Conservation (phyloP, 2,329 filamentous ascomycete species). For the Fusarium sp. region DNA sequence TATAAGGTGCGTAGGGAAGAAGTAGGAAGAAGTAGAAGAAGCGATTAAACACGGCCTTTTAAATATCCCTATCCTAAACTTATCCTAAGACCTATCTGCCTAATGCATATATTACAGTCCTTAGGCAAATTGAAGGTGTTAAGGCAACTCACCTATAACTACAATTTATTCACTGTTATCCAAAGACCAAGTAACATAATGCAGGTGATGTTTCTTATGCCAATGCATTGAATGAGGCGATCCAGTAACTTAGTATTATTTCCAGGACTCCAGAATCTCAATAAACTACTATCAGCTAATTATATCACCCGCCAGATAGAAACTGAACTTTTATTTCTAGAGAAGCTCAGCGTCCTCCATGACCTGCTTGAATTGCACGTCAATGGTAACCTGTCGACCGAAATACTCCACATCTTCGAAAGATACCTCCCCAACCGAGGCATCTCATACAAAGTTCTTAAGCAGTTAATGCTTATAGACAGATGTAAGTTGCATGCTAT, state of each 20-base stretch:
- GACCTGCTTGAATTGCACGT: background rate
- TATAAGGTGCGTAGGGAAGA: background rate
- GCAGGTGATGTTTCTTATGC: no score
- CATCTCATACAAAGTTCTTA: background rate
- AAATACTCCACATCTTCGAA: background rate
- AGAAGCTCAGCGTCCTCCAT: background rate
- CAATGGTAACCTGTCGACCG: background rate
- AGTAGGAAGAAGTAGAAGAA: background rate
- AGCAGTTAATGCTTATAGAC: background rate
- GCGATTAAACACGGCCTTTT: background rate
- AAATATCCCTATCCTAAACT: background rate
- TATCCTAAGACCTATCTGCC: background rate
- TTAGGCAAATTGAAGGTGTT: background rate
- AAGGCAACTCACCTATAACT: background rate
- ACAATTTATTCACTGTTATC: background rate
- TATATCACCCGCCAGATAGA: no score
- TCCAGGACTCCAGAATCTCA: no score
- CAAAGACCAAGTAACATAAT: no score
- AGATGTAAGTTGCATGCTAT: no score
- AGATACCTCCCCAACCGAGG: background rate
- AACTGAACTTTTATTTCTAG: background rate
- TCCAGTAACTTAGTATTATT: background rate
- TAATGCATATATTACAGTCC: background rate
- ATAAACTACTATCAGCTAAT: no score
- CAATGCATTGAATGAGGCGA: background rate